Evolutionary conservation across 2,329 filamentous ascomycete species (phyloP).

Genomic region (Didymella exigua): DNA sequence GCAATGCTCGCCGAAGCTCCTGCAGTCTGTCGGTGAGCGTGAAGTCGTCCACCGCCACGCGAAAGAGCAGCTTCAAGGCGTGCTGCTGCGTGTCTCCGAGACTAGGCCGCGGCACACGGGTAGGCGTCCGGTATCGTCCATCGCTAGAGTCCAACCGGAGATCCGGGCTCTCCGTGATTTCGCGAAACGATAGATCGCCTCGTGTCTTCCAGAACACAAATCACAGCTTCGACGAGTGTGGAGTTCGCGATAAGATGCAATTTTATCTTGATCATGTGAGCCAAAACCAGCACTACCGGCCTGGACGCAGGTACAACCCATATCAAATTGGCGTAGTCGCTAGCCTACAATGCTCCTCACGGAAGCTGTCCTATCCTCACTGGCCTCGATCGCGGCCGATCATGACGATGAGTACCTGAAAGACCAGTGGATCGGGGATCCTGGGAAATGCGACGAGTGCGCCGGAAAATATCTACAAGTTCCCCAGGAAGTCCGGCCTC

Average conservation of each 20-base stretch:
- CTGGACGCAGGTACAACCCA: slow-evolving; percentile 7
- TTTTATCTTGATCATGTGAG: slow-evolving; percentile 10
- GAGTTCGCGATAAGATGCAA: slow-evolving; percentile 8
- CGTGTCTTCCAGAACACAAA: slow-evolving; percentile 15
- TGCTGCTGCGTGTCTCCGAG: slow-evolving; percentile 15
- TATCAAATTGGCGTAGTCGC: background rate
- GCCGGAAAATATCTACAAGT: slow-evolving; percentile 2
- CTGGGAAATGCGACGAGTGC: background rate
- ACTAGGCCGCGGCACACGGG: slow-evolving; percentile 19
- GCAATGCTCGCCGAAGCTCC: slow-evolving; percentile 13
- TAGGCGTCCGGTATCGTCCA: slow-evolving; percentile 13
- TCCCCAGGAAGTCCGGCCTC: background rate
- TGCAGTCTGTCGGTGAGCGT: slow-evolving; percentile 15
- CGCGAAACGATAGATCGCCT: slow-evolving; percentile 21
- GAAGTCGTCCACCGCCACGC: slow-evolving; percentile 13
- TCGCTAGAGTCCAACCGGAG: slow-evolving; percentile 11
- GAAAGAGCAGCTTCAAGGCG: slow-evolving; percentile 9
- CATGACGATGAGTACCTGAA: slow-evolving; percentile 17
- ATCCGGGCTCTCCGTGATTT: slow-evolving; percentile 17
- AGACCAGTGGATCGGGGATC: slow-evolving; percentile 5
- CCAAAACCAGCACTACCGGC: background rate
- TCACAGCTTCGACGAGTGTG: slow-evolving; percentile 12
- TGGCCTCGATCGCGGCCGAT: slow-evolving; percentile 13
- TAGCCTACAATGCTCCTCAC: slow-evolving; percentile 6
- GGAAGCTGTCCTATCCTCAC: slow-evolving; percentile 12